A percentile compares a stretch with the other conserved stretches of the same genome.
Conservation (phyloP, 352 stramenopile genomes). For the Phytophthora quininea region DNA sequence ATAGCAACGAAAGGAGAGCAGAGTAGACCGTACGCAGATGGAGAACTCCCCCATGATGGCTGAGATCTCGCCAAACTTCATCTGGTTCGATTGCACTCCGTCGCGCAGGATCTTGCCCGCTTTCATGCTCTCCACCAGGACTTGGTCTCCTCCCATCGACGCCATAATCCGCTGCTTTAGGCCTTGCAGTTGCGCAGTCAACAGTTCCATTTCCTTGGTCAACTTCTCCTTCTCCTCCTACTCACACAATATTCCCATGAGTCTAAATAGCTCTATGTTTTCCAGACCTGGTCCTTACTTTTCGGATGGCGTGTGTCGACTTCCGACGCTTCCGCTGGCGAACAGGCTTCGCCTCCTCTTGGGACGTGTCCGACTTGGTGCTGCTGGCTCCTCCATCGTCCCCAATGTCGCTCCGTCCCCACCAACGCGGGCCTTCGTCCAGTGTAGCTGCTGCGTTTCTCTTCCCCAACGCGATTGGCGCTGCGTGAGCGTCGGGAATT, state of each 20-base stretch:
- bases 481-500: not conserved
- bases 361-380: not conserved
- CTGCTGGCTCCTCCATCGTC: not conserved
- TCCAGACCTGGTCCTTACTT: constrained; percentile 9
- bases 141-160: constrained; percentile 18
- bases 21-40: constrained; percentile 10
- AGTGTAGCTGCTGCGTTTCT: constrained; percentile 16
- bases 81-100: constrained; percentile 33
- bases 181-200: constrained; percentile 30
- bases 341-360: not conserved
- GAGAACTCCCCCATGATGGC: constrained; percentile 41
- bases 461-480: constrained; percentile 14
- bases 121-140: constrained; percentile 16
- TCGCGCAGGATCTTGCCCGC: constrained; percentile 27
- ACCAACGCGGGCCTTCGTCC: constrained; percentile 10
- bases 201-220: constrained; percentile 25
- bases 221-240: constrained; percentile 44
- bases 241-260: not conserved
- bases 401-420: not conserved
- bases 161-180: constrained; percentile 35
- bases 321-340: constrained; percentile 33
- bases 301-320: constrained; percentile 26
- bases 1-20: not conserved
- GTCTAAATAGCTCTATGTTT: not conserved
- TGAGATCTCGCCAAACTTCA: constrained; percentile 32